Evolutionary conservation across 1,284 basidiomycete species (phyloP).

Genomic region (Earliella scabrosa): DNA sequence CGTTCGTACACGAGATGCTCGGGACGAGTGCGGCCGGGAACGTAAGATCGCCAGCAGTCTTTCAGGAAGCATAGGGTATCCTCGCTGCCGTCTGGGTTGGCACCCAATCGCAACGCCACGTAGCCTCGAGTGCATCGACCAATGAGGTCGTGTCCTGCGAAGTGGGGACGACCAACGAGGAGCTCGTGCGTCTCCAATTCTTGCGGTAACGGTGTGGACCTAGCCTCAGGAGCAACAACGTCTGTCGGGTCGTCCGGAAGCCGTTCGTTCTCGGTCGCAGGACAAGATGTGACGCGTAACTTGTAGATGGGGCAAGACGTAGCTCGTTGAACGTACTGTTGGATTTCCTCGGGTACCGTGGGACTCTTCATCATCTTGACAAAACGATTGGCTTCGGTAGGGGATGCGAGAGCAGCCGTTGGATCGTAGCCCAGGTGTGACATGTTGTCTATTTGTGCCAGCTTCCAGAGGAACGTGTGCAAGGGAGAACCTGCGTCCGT

Average conservation of each 20-base stretch:
- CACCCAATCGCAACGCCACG: slow-evolving; percentile 3
- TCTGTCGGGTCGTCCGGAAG: background rate
- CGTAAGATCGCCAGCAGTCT: slow-evolving; percentile 10
- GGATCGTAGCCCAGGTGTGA: slow-evolving; percentile 20
- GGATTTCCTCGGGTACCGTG: background rate
- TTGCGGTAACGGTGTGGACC: too few relatives aligned
- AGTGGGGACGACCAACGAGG: slow-evolving; percentile 3
- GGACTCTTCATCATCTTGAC: background rate
- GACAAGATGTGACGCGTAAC: background rate
- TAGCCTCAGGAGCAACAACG: background rate
- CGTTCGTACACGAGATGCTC: slow-evolving; percentile 7
- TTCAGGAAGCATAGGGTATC: slow-evolving; percentile 1
- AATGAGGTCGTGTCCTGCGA: background rate
- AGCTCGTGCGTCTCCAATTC: background rate
- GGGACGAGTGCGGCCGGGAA: slow-evolving; percentile 1
- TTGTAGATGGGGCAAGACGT: background rate
- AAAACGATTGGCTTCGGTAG: background rate
- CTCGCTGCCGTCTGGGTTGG: background rate
- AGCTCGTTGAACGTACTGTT: background rate
- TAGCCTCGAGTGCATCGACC: slow-evolving; percentile 12
- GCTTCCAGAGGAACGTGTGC: slow-evolving; percentile 2
- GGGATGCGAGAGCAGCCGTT: background rate
- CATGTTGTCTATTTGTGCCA: slow-evolving; percentile 7
- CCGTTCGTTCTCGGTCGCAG: background rate
- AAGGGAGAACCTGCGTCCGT: background rate